A percentile compares a stretch with the other conserved stretches of the same genome.
These are phyloP conservation scores for Penicillium maclennaniae DNA, from an alignment of 495 filamentous ascomycete genomes.

Conservation along the genomic window DNA sequence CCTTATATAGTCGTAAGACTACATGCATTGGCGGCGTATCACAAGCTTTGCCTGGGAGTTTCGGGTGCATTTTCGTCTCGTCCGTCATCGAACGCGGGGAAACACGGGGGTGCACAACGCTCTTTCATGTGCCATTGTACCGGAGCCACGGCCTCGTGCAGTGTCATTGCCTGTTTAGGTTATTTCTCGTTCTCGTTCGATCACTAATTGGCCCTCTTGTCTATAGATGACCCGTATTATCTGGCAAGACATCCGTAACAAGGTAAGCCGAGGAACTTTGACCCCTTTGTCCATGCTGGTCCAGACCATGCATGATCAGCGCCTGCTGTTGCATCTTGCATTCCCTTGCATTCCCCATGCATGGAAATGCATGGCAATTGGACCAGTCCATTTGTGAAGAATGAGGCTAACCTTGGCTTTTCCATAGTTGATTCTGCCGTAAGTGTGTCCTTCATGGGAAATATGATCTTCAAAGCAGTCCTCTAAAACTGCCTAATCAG, in stretches of 20 bases:
- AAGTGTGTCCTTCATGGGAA: constrained; percentile 34
- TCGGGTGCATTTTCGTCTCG: constrained; percentile 28
- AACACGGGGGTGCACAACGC: constrained; percentile 27
- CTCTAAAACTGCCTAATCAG: constrained; percentile 29
- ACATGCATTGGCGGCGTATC: constrained; percentile 10
- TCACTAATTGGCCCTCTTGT: constrained; percentile 23
- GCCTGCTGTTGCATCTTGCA: constrained; percentile 10
- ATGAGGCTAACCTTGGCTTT: constrained; percentile 21
- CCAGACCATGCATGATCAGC: constrained; percentile 17
- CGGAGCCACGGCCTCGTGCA: neutral
- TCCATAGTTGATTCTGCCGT: constrained; percentile 77
- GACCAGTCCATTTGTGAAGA: neutral
- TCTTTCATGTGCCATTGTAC: constrained; percentile 13
- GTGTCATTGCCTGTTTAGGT: neutral
- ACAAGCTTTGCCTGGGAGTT: constrained; percentile 22
- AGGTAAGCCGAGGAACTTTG: constrained; percentile 46
- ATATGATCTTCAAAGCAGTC: constrained; percentile 2
- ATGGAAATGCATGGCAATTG: constrained; percentile 15
- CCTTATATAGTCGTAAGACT: constrained; percentile 26
- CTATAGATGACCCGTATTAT: constrained; percentile 92
- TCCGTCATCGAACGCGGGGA: constrained; percentile 29
- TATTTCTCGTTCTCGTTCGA: neutral
- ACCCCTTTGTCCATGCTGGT: constrained; percentile 9
- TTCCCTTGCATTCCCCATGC: constrained; percentile 14
- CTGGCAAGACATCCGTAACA: constrained; percentile 97